phyloP scores from a whole-genome alignment of 2,329 filamentous ascomycete species.

The Fusarium tuaranense region DNA sequence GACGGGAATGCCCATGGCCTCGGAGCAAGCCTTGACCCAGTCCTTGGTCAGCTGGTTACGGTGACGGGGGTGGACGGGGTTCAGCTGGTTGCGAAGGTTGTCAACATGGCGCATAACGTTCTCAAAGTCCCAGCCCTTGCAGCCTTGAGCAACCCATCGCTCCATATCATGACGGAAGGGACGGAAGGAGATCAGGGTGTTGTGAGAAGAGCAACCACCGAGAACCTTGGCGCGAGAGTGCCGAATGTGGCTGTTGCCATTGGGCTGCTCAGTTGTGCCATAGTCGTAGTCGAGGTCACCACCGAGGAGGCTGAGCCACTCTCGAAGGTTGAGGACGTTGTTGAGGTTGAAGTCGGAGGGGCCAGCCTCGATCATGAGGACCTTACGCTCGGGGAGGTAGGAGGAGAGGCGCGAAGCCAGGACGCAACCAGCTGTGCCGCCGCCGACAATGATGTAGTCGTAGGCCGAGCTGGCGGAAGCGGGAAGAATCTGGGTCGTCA shows the following conservation, averaged over 20 bases:
- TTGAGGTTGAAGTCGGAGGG: conserved; percentile 92
- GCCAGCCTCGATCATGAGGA: conserved; percentile 88
- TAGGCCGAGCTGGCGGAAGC: conserved; percentile 74
- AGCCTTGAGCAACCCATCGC: conserved; percentile 85
- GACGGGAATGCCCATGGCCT: conserved; percentile 82
- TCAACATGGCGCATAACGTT: conserved; percentile 85
- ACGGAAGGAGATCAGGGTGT: conserved; percentile 92
- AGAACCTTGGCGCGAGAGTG: conserved; percentile 94
- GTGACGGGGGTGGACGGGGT: conserved; percentile 87
- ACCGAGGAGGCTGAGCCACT: conserved; percentile 87
- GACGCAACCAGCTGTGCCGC: conserved; percentile 88
- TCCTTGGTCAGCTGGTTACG: conserved; percentile 92
- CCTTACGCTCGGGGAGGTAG: conserved; percentile 84
- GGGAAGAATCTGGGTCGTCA: conserved; percentile 77
- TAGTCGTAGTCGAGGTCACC: conserved; percentile 94
- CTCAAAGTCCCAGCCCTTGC: conserved; percentile 87
- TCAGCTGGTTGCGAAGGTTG: conserved; percentile 89
- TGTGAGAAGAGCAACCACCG: conserved; percentile 93
- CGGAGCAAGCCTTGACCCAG: conserved; percentile 86
- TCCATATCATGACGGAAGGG: conserved; percentile 91
- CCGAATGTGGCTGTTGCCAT: conserved; percentile 90
- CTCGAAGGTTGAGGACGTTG: conserved; percentile 85
- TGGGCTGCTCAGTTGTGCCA: conserved; percentile 88
- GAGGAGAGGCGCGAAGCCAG: conserved; percentile 83
- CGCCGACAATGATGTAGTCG: conserved; percentile 88